Percentiles rank a stretch among this genome's conserved stretches.
Conservation (phyloP, 306 rosid genomes). For the Quercus engelmannii region DNA sequence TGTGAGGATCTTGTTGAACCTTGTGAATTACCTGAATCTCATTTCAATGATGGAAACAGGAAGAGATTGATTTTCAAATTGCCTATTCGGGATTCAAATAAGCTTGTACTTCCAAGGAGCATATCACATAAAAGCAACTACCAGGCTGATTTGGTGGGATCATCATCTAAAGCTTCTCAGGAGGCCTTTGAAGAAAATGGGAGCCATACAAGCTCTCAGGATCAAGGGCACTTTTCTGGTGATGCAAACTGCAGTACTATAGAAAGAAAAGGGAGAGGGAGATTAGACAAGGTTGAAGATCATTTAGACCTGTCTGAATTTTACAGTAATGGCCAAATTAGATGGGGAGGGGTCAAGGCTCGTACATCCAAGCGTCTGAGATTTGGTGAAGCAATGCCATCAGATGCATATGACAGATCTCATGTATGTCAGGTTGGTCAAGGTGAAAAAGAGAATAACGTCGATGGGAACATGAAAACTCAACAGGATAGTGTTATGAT, state of each 20-base stretch:
- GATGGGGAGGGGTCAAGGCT: conserved; percentile 83
- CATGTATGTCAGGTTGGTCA: conserved; percentile 29
- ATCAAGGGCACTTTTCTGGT: conserved; percentile 29
- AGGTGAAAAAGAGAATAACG: conserved; percentile 36
- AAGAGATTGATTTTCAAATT: conserved; percentile 72
- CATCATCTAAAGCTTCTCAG: conserved; percentile 56
- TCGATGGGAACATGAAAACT: conserved; percentile 34
- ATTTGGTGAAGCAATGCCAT: conserved; percentile 48
- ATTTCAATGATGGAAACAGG: conserved; percentile 42
- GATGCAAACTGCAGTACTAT: conserved; percentile 26
- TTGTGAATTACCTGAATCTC: conserved; percentile 43
- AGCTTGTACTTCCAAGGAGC: conserved; percentile 20
- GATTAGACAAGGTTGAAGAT: conserved; percentile 24
- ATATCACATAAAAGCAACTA: conserved; percentile 22
- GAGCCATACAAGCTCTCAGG: conserved; percentile 29
- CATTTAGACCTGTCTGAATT: conserved; percentile 38
- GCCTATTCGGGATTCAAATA: conserved; percentile 56
- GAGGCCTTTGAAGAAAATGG: conserved; percentile 37
- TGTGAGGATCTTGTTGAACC: conserved; percentile 40
- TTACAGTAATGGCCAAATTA: conserved; percentile 46
- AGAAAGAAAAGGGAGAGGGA: conserved; percentile 39
- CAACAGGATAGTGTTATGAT: conserved; percentile 28
- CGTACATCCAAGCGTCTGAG: conserved; percentile 72
- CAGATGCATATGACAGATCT: conserved; percentile 42
- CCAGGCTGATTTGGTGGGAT: conserved; percentile 51